Conservation (phyloP, 306 rosid species). For the Prosopis cineraria region DNA sequence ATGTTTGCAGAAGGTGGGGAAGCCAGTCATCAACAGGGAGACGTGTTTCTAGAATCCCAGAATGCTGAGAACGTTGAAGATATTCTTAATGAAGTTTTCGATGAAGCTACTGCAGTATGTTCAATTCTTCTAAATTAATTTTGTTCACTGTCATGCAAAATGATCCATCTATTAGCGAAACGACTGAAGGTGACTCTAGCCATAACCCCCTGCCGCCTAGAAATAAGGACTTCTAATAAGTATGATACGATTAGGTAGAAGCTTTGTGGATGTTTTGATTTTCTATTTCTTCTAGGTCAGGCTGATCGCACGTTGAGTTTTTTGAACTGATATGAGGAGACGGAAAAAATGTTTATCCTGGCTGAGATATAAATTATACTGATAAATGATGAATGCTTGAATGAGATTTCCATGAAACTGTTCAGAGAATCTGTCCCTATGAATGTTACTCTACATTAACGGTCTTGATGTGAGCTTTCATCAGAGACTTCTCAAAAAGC, state of each 20-base stretch:
- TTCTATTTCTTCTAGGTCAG: neutral
- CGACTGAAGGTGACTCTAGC: neutral
- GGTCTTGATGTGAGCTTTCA: slow-evolving; percentile 15
- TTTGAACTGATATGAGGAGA: neutral
- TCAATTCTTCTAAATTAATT: slow-evolving; percentile 22
- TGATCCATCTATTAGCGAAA: slow-evolving; percentile 15
- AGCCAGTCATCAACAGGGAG: slow-evolving; percentile 42
- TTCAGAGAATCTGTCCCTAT: neutral
- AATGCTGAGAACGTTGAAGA: slow-evolving; percentile 53
- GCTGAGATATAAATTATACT: neutral
- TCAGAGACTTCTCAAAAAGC: neutral
- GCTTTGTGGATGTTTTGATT: neutral
- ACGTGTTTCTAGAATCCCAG: slow-evolving; percentile 46
- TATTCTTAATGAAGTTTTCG: slow-evolving; percentile 57
- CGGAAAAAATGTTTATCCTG: neutral
- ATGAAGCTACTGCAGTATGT: slow-evolving; percentile 68
- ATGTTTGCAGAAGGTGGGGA: slow-evolving; percentile 52
- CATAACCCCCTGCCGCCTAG: neutral
- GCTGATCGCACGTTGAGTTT: neutral
- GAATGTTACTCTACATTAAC: neutral
- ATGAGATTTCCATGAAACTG: neutral
- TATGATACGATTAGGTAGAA: neutral
- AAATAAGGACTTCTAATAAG: neutral
- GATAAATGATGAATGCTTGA: neutral
- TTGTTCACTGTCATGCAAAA: slow-evolving; percentile 6